These are phyloP conservation scores for Epithele typhae DNA, from an alignment of 768 basidiomycete genomes.

Conservation along the genomic window DNA sequence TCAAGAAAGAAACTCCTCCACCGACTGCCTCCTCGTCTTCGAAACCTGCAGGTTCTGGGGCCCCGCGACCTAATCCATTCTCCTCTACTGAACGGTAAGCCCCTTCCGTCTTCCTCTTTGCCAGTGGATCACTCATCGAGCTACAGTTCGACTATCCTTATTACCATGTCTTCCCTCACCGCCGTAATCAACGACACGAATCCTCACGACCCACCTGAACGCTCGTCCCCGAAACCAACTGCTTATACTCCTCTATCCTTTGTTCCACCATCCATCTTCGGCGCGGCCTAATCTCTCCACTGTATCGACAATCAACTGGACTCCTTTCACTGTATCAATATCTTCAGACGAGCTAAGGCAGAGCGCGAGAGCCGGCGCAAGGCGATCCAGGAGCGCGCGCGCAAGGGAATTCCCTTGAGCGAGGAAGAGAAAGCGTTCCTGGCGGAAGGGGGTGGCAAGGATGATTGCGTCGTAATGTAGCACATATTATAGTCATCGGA, in stretches of 20 bases:
- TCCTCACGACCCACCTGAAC: conserved; percentile 20
- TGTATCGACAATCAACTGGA: conserved; percentile 15
- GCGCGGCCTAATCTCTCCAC: conserved; percentile 47
- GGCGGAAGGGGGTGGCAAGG: conserved; percentile 45
- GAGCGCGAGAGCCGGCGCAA: conserved; percentile 67
- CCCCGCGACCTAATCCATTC: conserved; percentile 32
- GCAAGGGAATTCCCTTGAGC: conserved; percentile 69
- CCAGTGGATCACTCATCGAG: conserved; percentile 55
- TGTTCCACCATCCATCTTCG: conserved; percentile 65
- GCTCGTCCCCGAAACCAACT: conserved; percentile 29
- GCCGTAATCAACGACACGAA: conserved; percentile 13
- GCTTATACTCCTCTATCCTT: conserved; percentile 38
- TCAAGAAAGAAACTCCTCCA: conserved; percentile 6
- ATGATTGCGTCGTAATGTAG: conserved; percentile 42
- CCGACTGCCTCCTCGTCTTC: conserved; percentile 18
- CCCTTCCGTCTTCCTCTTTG: conserved; percentile 15
- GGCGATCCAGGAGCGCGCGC: conserved; percentile 68
- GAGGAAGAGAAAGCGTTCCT: conserved; percentile 62
- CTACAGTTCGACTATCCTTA: conserved; percentile 38
- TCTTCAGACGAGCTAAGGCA: conserved; percentile 61
- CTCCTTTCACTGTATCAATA: conserved; percentile 2
- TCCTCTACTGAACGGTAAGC: conserved; percentile 63
- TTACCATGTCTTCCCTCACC: conserved; percentile 8
- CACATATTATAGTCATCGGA: no score
- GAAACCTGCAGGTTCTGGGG: no score